Evolutionary conservation across 805 yeast species (phyloP).

Genomic region (Priceomyces medius): DNA sequence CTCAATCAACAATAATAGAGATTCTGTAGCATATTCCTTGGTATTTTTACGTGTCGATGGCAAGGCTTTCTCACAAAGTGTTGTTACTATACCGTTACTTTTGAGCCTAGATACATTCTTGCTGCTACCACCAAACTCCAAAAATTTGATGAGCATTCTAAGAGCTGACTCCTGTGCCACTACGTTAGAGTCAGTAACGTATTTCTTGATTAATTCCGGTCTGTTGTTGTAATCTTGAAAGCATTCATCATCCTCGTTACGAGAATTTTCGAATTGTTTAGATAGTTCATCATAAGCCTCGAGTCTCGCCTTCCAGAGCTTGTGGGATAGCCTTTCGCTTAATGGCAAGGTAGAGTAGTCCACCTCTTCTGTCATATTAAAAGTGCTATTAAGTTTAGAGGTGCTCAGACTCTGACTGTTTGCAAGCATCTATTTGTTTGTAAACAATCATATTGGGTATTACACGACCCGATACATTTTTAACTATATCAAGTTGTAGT

Average conservation of each 20-base stretch:
- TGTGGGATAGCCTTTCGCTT: conserved; percentile 63
- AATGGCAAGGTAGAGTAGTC: conserved; percentile 66
- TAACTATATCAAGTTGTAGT: too few relatives aligned
- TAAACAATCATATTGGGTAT: conserved; percentile 10
- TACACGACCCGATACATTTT: conserved; percentile 4
- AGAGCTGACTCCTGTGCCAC: conserved; percentile 89
- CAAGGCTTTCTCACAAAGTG: conserved; percentile 79
- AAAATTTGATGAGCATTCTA: conserved; percentile 49
- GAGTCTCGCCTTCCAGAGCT: conserved; percentile 83
- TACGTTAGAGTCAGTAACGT: conserved; percentile 78
- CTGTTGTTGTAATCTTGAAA: conserved; percentile 50
- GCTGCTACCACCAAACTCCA: conserved; percentile 55
- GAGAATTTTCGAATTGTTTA: conserved; percentile 50
- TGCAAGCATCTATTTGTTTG: conserved; percentile 9
- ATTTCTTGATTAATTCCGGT: conserved; percentile 56
- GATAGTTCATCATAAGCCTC: conserved; percentile 73
- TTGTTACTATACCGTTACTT: conserved; percentile 38
- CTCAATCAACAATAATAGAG: conserved; percentile 62
- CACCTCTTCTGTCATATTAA: conserved; percentile 42
- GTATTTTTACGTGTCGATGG: conserved; percentile 75
- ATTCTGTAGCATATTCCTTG: conserved; percentile 61
- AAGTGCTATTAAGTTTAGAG: background rate
- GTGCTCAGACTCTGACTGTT: background rate
- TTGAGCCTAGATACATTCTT: conserved; percentile 42
- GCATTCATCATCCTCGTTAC: conserved; percentile 54